These are phyloP conservation scores for Prunus campanulata DNA, from an alignment of 306 rosid species.

Conservation along the genomic window DNA sequence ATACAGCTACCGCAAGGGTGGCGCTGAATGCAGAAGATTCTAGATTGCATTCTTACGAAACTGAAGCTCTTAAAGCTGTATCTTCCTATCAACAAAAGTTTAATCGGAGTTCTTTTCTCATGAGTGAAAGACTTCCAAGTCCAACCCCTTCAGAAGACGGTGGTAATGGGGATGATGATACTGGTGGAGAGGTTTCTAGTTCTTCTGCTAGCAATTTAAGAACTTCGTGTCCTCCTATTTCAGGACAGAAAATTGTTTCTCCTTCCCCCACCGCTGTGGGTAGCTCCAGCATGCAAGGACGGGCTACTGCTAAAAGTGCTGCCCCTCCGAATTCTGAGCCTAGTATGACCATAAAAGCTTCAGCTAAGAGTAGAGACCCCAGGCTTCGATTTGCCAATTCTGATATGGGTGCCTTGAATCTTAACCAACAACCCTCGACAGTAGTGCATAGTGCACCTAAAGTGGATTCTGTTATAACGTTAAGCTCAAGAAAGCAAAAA, in stretches of 20 bases:
- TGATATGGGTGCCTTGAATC: constrained; percentile 49
- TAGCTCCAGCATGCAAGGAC: constrained; percentile 43
- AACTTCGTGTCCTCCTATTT: constrained; percentile 28
- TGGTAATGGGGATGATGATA: constrained; percentile 50
- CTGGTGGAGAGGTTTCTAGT: constrained; percentile 73
- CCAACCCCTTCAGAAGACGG: constrained; percentile 93
- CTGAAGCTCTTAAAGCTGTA: constrained; percentile 85
- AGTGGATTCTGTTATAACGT: constrained; percentile 43
- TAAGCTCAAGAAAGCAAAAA: constrained; percentile 70
- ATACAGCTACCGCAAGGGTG: constrained; percentile 37
- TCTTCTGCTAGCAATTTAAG: constrained; percentile 35
- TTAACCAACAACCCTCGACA: constrained; percentile 44
- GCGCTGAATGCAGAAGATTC: constrained; percentile 39
- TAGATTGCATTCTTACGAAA: constrained; percentile 65
- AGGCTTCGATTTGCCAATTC: constrained; percentile 75
- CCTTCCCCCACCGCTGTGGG: constrained; percentile 27
- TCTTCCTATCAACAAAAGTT: constrained; percentile 93
- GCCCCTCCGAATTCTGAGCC: constrained; percentile 35
- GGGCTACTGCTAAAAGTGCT: constrained; percentile 33
- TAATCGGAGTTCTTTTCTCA: constrained; percentile 66
- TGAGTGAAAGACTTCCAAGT: constrained; percentile 81
- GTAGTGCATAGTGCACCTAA: constrained; percentile 44
- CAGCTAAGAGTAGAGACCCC: constrained; percentile 87
- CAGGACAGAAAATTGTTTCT: constrained; percentile 42
- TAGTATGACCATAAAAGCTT: constrained; percentile 40